A percentile compares a stretch with the other conserved stretches of the same genome.
These are phyloP conservation scores for Colletotrichum gloeosporioides DNA, from an alignment of 2,329 filamentous ascomycete species.

Conservation along the genomic window DNA sequence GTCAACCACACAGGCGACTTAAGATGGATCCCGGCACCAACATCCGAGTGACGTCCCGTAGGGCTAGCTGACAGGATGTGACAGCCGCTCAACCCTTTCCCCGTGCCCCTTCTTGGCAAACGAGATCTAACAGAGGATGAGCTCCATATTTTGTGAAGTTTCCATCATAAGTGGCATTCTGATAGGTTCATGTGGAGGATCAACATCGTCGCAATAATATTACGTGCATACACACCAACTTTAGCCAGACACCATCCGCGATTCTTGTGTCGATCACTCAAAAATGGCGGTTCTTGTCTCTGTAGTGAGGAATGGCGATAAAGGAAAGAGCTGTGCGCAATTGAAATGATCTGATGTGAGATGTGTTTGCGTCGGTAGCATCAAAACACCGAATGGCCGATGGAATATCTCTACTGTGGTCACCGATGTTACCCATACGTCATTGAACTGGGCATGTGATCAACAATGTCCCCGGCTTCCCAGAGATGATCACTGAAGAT, in stretches of 20 bases:
- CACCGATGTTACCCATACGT: neutral
- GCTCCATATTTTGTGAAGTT: neutral
- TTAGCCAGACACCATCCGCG: neutral
- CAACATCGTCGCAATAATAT: neutral
- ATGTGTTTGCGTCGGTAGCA: neutral
- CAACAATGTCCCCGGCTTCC: fast-evolving
- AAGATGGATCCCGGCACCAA: neutral
- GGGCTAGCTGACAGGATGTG: neutral
- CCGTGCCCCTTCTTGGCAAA: neutral
- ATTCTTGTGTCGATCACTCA: neutral
- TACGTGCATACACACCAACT: neutral
- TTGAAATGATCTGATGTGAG: neutral
- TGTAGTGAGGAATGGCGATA: neutral
- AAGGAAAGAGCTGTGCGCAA: neutral
- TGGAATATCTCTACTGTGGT: neutral
- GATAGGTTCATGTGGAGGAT: neutral
- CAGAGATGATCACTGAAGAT: neutral
- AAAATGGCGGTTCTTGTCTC: fast-evolving
- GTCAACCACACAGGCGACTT: neutral
- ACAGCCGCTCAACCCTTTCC: neutral
- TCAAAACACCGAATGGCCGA: neutral
- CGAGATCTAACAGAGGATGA: neutral
- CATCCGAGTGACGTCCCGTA: neutral
- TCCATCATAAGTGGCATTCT: neutral
- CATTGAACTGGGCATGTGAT: neutral